Evolutionary conservation across 2,329 filamentous ascomycete genomes (phyloP).

Genomic region (Fusarium buharicum): DNA sequence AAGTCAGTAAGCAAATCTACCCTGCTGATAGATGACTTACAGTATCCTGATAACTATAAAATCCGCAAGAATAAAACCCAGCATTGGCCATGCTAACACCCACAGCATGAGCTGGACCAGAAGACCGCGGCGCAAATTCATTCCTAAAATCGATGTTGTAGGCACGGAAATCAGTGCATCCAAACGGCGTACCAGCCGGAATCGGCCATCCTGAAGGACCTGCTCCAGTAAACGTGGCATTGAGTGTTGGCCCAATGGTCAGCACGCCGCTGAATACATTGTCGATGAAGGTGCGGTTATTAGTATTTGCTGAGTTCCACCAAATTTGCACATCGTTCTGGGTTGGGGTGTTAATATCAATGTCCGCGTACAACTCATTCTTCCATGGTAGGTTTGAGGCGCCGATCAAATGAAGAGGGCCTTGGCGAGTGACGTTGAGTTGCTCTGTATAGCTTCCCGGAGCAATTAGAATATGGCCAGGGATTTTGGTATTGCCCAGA

Average conservation of each 20-base stretch:
- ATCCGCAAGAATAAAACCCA: constrained; percentile 73
- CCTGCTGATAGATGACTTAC: constrained; percentile 46
- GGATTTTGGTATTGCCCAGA: constrained; percentile 46
- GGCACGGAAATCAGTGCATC: constrained; percentile 69
- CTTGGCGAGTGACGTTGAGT: constrained; percentile 71
- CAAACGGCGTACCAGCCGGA: constrained; percentile 69
- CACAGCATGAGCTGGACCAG: constrained; percentile 68
- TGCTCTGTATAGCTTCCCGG: constrained; percentile 71
- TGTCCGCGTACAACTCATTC: constrained; percentile 52
- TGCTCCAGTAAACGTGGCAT: constrained; percentile 69
- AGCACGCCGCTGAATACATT: constrained; percentile 71
- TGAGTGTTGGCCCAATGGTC: constrained; percentile 71
- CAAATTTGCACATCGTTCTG: constrained; percentile 65
- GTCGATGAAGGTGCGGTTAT: constrained; percentile 59
- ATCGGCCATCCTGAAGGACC: constrained; percentile 71
- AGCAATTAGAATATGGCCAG: constrained; percentile 63
- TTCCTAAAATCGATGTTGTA: constrained; percentile 76
- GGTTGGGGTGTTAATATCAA: constrained; percentile 53
- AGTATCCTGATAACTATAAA: constrained; percentile 76
- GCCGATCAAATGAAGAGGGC: constrained; percentile 71
- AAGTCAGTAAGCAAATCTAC: constrained; percentile 14
- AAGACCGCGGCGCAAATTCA: constrained; percentile 60
- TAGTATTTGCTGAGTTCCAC: constrained; percentile 63
- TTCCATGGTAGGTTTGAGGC: constrained; percentile 57
- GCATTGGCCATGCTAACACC: constrained; percentile 71